These are phyloP conservation scores for Oryza glaberrima DNA, from an alignment of 176 grass and related monocot species.

Conservation along the genomic window DNA sequence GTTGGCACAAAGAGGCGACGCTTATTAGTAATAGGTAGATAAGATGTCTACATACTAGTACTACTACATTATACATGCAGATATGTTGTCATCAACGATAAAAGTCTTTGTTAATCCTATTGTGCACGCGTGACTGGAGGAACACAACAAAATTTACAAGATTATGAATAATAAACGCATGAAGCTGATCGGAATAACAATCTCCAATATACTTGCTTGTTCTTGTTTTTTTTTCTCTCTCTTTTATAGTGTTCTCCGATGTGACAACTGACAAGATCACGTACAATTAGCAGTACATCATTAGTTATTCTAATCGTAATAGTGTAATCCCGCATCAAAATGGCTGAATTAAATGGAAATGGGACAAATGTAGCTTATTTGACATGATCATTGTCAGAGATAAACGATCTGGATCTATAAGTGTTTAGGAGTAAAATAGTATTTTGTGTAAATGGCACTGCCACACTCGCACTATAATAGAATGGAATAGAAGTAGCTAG, in stretches of 20 bases:
- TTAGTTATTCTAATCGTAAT: not conserved
- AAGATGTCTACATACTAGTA: not conserved
- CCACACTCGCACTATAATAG: too few relatives aligned
- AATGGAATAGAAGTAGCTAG: too few relatives aligned
- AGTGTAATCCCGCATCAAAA: not conserved
- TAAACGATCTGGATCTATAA: not conserved
- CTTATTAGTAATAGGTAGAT: not conserved
- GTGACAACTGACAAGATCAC: not conserved
- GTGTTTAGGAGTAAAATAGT: not conserved
- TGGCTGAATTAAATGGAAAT: not conserved
- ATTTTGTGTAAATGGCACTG: too few relatives aligned
- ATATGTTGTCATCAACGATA: not conserved
- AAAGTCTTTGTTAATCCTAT: not conserved
- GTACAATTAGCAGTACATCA: not conserved
- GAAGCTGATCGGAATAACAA: not conserved
- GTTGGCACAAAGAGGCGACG: not conserved
- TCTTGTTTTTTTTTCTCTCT: not conserved
- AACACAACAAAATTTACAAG: constrained; percentile 9
- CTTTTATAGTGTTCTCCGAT: not conserved
- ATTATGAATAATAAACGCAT: not conserved
- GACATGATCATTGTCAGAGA: not conserved
- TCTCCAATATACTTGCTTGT: not conserved
- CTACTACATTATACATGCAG: too few relatives aligned
- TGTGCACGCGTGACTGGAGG: not conserved
- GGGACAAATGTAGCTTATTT: not conserved